Evolutionary conservation across 2,329 filamentous ascomycete genomes (phyloP).

Genomic region (Pestalotiopsis sp.): DNA sequence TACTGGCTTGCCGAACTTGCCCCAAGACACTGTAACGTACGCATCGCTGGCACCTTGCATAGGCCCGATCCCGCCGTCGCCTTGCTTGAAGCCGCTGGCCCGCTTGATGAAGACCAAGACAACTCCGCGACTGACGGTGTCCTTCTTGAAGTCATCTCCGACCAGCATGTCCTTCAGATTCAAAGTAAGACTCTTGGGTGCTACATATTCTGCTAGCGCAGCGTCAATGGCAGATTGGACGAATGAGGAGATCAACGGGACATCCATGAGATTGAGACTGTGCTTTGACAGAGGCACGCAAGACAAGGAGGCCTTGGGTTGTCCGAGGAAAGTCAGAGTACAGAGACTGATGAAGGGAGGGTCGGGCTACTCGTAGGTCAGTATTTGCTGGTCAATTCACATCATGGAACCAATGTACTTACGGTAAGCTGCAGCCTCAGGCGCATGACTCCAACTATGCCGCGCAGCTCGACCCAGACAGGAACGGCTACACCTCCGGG

Average conservation of each 20-base stretch:
- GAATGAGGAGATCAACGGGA: slow-evolving; percentile 75
- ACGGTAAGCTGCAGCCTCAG: slow-evolving; percentile 69
- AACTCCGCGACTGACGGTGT: slow-evolving; percentile 66
- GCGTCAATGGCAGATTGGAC: slow-evolving; percentile 76
- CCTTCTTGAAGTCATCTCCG: slow-evolving; percentile 79
- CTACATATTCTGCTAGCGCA: slow-evolving; percentile 74
- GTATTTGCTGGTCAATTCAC: background rate
- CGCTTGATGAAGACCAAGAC: slow-evolving; percentile 68
- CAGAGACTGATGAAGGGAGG: slow-evolving; percentile 78
- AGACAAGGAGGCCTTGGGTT: slow-evolving; percentile 71
- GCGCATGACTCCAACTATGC: slow-evolving; percentile 71
- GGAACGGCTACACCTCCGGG: slow-evolving; percentile 56
- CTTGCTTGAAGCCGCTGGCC: slow-evolving; percentile 72
- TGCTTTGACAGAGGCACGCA: slow-evolving; percentile 72
- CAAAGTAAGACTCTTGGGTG: slow-evolving; percentile 73
- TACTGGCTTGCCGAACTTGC: slow-evolving; percentile 74
- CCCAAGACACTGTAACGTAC: slow-evolving; percentile 75
- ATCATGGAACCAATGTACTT: background rate
- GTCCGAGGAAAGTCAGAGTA: slow-evolving; percentile 74
- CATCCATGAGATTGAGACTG: slow-evolving; percentile 73
- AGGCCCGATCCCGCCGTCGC: slow-evolving; percentile 64
- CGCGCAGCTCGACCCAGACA: slow-evolving; percentile 76
- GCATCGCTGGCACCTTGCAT: slow-evolving; percentile 68
- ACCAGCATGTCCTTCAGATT: slow-evolving; percentile 78
- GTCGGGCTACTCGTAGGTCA: slow-evolving; percentile 50